Percentiles rank a stretch among this genome's conserved stretches.
These are phyloP conservation scores for Cladophialophora bantiana DNA, from an alignment of 2,329 filamentous ascomycete species.

Conservation along the genomic window DNA sequence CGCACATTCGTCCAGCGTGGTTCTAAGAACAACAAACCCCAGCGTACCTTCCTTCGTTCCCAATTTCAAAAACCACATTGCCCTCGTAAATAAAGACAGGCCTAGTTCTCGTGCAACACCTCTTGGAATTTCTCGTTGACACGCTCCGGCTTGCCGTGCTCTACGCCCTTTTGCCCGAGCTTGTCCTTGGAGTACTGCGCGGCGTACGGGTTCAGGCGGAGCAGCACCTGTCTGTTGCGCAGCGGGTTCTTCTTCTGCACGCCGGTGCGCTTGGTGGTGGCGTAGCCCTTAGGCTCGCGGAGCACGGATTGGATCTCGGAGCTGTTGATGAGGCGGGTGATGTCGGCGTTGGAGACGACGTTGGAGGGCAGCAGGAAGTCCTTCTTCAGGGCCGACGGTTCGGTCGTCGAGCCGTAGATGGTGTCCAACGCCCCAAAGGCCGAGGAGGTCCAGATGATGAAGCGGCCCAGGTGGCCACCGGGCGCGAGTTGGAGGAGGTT, in stretches of 20 bases:
- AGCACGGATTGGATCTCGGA: slow-evolving; percentile 97
- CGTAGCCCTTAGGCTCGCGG: slow-evolving; percentile 86
- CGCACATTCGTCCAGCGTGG: not conserved
- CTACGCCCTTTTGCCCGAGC: slow-evolving; percentile 73
- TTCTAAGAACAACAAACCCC: no score
- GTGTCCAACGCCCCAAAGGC: slow-evolving; percentile 96
- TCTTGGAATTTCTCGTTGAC: slow-evolving; percentile 61
- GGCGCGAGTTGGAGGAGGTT: slow-evolving; percentile 99
- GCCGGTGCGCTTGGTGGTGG: slow-evolving; percentile 84
- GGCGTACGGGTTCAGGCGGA: slow-evolving; percentile 98
- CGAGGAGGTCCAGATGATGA: slow-evolving; percentile 98
- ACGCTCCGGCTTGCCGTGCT: slow-evolving; percentile 66
- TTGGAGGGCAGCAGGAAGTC: slow-evolving; percentile 97
- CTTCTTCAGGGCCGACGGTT: slow-evolving; percentile 92
- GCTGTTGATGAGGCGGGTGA: slow-evolving; percentile 98
- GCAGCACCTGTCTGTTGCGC: slow-evolving; percentile 96
- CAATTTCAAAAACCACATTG: not conserved
- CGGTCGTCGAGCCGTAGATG: slow-evolving; percentile 93
- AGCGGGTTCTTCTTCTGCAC: slow-evolving; percentile 99
- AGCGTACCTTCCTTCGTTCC: not conserved
- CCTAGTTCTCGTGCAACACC: slow-evolving; percentile 61
- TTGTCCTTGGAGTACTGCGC: slow-evolving; percentile 86
- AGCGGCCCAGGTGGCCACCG: slow-evolving; percentile 97
- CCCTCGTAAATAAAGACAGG: not conserved
- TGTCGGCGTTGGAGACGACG: slow-evolving; percentile 91